Evolutionary conservation across 371 early-diverging fungal genomes (phyloP).

Genomic region (Mucor piriformis): DNA sequence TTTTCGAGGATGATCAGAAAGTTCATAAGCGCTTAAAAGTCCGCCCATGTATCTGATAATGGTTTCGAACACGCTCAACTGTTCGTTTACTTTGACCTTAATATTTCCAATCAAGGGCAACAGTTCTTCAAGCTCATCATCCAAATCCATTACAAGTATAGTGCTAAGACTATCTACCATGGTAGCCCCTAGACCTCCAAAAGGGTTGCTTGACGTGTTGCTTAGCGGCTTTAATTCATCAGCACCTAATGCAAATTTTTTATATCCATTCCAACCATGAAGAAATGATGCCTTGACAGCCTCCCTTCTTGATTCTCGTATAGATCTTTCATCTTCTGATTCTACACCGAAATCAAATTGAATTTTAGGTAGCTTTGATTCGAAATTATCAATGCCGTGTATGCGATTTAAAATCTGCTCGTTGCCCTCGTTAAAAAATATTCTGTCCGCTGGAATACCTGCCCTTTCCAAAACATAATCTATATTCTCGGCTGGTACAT

Average conservation of each 20-base stretch:
- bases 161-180: conserved; percentile 86
- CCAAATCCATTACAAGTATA: conserved; percentile 74
- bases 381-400: conserved; percentile 20
- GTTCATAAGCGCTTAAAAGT: conserved; percentile 80
- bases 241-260: conserved; percentile 55
- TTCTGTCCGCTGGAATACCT: background rate
- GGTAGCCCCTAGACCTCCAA: conserved; percentile 78
- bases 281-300: conserved; percentile 32
- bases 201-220: conserved; percentile 57
- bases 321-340: conserved; percentile 10
- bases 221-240: conserved; percentile 59
- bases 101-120: conserved; percentile 56
- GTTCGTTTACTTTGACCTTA: conserved; percentile 39
- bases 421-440: background rate
- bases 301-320: conserved; percentile 19
- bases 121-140: conserved; percentile 68
- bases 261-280: conserved; percentile 80
- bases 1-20: conserved; percentile 44
- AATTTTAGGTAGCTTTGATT: conserved; percentile 20
- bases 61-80: conserved; percentile 83
- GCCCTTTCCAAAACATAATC: background rate
- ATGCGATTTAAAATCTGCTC: background rate
- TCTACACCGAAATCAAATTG: conserved; percentile 23
- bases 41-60: conserved; percentile 90
- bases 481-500: background rate